Evolutionary conservation across 2,329 filamentous ascomycete genomes (phyloP).

Genomic region (Neofusicoccum ribis): DNA sequence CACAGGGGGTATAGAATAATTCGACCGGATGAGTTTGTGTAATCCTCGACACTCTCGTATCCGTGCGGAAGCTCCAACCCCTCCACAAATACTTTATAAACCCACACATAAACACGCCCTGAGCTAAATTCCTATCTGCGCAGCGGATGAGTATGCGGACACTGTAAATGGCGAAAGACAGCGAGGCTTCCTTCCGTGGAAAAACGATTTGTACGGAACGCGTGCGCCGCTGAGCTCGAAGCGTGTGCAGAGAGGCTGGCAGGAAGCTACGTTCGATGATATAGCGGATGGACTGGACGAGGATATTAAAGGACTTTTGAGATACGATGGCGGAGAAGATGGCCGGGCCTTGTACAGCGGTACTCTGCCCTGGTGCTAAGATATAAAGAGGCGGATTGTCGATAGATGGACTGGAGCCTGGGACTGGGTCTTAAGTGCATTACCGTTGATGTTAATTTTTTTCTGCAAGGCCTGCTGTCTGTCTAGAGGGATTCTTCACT

Average conservation of each 20-base stretch:
- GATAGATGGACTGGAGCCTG: no score
- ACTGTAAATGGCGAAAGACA: constrained; percentile 39
- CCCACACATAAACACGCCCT: no score
- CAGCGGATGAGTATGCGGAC: constrained; percentile 34
- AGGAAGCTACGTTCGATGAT: constrained; percentile 23
- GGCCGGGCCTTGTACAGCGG: neutral
- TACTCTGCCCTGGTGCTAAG: constrained; percentile 29
- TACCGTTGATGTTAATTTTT: no score
- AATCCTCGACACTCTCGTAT: no score
- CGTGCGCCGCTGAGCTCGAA: constrained; percentile 38
- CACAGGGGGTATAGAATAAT: no score
- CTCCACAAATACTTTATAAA: no score
- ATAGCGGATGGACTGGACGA: constrained; percentile 31
- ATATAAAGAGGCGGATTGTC: no score
- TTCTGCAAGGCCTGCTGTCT: no score
- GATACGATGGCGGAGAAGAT: constrained; percentile 23
- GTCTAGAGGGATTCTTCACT: no score
- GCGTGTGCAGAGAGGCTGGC: constrained; percentile 43
- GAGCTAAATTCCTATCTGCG: neutral
- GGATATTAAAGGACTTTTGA: constrained; percentile 30
- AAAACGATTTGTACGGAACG: constrained; percentile 41
- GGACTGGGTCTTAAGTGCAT: no score
- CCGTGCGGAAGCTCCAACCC: no score
- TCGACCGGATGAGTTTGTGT: no score
- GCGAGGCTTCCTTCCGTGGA: constrained; percentile 41